Evolutionary conservation across 805 yeast species (phyloP), one percentile per base, ranked within the genome.

Genomic region (Wickerhamiella alocasiicola): DNA sequence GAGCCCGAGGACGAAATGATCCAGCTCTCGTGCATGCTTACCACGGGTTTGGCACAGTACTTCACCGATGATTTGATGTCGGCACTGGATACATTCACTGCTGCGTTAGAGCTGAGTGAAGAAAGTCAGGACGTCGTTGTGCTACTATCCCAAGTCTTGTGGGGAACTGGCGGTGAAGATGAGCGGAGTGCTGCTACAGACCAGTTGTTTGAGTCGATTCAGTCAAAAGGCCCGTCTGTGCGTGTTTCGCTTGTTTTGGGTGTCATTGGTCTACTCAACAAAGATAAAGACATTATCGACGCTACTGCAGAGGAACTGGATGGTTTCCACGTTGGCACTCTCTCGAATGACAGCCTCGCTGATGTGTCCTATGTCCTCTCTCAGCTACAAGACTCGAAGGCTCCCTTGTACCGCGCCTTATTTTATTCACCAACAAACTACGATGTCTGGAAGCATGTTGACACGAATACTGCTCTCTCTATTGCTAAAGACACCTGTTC

Each of bases 101-200:
- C 64, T 25, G 73, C 91, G n/a, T 61, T 85, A 33, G 68, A 63
- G 19, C 52, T 59, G 1, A 68, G 78, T 18, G 70, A 72, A 4
- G 75, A 72, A 36, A 73, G 80, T 4, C 74, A 71, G 47, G 70
- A 78, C 46, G 67, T 84, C n/a, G 75, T 83, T 12, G 72, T 78
- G 5, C 60, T 88, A 21, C 68, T 83, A 16, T 74, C 91, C 0
- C 94, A 85, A 54, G 79, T 87, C 0, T 64, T 91, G 37, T 80
- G 78, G 62, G 82, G 83, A 2, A 72, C 72, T 43, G 80, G 75
- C n/a, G 71, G 75, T 0, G 74, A 71, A n/a, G 91, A 81, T 4
- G 75, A 91, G 1, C 77, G 74, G 44, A 79, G 76, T 47, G 87
- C 85, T 1, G 95, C 96, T 0, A 54, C 81, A 35, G 95, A 85